Conservation (phyloP, 2,329 filamentous ascomycete genomes). For the Microsporum audouinii region DNA sequence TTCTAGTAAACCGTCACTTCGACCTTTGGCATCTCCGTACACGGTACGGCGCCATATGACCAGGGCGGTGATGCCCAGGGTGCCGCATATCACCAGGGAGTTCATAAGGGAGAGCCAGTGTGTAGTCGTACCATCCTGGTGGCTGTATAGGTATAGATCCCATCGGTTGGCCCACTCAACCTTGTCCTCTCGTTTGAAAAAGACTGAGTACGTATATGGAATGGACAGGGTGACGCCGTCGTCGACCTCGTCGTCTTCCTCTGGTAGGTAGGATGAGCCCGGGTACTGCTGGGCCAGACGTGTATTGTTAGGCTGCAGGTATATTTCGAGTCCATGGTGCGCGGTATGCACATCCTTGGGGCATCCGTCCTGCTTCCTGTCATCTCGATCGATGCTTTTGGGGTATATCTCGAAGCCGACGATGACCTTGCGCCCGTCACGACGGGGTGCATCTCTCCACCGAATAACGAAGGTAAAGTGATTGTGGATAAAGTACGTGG, state of each 20-base stretch:
- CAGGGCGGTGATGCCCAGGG: constrained; percentile 66
- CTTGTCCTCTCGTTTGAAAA: constrained; percentile 70
- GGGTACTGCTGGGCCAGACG: constrained; percentile 44
- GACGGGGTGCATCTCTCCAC: constrained; percentile 59
- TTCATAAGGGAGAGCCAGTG: constrained; percentile 86
- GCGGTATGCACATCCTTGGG: constrained; percentile 54
- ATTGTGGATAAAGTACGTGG: constrained; percentile 69
- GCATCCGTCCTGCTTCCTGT: constrained; percentile 54
- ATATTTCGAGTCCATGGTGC: constrained; percentile 54
- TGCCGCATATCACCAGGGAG: constrained; percentile 68
- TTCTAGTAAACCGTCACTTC: constrained; percentile 54
- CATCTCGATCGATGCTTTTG: constrained; percentile 60
- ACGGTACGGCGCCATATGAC: constrained; percentile 73
- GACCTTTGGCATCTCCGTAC: constrained; percentile 64
- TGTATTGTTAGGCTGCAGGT: constrained; percentile 53
- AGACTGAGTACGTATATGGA: constrained; percentile 81
- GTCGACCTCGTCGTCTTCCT: constrained; percentile 46
- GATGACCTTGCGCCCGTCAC: constrained; percentile 62
- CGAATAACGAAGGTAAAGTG: constrained; percentile 77
- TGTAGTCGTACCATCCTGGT: constrained; percentile 67
- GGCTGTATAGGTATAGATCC: constrained; percentile 83
- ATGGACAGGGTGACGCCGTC: constrained; percentile 58
- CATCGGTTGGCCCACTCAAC: constrained; percentile 76
- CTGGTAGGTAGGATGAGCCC: constrained; percentile 49
- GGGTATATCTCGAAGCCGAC: constrained; percentile 85